These are phyloP conservation scores for Paracorniculantispora psalliotae DNA, from an alignment of 2,329 filamentous ascomycete species.

Conservation along the genomic window DNA sequence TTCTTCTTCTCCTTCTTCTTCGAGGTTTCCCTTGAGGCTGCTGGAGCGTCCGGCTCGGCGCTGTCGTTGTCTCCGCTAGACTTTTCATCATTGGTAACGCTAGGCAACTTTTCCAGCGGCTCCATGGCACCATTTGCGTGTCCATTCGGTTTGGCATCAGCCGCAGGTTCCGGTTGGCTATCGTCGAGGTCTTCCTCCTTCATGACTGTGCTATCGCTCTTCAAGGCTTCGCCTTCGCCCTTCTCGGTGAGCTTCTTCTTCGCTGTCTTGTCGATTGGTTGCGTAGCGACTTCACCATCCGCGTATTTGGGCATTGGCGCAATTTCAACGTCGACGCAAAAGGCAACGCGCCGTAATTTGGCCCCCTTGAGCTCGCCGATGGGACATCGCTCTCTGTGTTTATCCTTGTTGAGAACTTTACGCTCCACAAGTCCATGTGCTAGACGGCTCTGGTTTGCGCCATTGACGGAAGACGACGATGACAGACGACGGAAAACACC, in stretches of 20 bases:
- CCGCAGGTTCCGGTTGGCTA: constrained; percentile 8
- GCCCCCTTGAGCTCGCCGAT: constrained; percentile 73
- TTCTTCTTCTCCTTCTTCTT: constrained; percentile 96
- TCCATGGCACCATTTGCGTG: not conserved
- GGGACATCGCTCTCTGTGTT: constrained; percentile 69
- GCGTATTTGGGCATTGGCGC: constrained; percentile 77
- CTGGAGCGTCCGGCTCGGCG: constrained; percentile 27
- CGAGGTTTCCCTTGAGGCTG: constrained; percentile 34
- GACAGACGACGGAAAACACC: constrained; percentile 79
- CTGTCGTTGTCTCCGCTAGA: constrained; percentile 12
- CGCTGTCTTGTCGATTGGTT: constrained; percentile 24
- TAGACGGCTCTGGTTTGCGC: constrained; percentile 23
- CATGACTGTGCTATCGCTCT: constrained; percentile 60
- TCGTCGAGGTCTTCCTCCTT: constrained; percentile 30
- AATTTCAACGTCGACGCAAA: constrained; percentile 96
- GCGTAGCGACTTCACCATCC: constrained; percentile 47
- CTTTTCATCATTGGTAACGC: constrained; percentile 11
- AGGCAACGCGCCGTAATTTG: constrained; percentile 83
- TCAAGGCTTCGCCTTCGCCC: constrained; percentile 69
- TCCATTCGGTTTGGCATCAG: not conserved
- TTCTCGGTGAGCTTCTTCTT: constrained; percentile 64
- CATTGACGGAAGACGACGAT: constrained; percentile 48
- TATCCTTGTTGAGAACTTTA: constrained; percentile 79
- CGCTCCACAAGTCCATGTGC: constrained; percentile 71
- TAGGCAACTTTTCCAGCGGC: not conserved